Conservation (phyloP, 1,139 yeast species). For the Sugiyamaella neomexicana region DNA sequence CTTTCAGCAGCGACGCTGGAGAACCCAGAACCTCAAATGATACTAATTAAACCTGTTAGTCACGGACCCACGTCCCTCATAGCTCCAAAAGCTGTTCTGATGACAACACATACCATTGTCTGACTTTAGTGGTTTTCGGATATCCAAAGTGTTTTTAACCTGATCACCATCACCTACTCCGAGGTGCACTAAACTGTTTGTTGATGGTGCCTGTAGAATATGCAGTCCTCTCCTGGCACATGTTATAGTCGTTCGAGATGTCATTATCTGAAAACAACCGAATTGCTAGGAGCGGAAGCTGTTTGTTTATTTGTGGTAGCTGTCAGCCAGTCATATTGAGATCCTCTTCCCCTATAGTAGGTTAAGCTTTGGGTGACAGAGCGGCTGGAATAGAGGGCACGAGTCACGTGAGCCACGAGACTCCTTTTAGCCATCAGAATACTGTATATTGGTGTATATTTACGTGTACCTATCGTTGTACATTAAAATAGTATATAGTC, state of each 20-base stretch:
- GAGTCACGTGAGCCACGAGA: not conserved
- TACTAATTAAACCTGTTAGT: constrained; percentile 3
- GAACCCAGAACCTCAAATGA: constrained; percentile 41
- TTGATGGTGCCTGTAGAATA: constrained; percentile 21
- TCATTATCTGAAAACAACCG: not conserved
- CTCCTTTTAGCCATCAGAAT: no score
- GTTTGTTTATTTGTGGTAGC: not conserved
- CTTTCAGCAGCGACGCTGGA: constrained; percentile 44
- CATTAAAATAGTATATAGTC: no score
- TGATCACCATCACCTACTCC: constrained; percentile 16
- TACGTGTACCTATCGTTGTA: no score
- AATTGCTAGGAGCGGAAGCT: not conserved
- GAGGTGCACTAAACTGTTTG: constrained; percentile 18
- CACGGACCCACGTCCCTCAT: no score
- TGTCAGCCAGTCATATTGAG: constrained; percentile 2
- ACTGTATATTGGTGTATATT: no score
- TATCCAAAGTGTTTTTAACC: constrained; percentile 14
- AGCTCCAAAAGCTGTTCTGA: not conserved
- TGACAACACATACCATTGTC: constrained; percentile 9
- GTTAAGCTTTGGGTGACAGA: not conserved
- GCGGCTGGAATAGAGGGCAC: not conserved
- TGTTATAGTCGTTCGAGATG: not conserved
- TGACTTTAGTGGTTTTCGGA: constrained; percentile 8
- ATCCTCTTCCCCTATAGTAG: no score
- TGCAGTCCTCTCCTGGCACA: constrained; percentile 16